Evolutionary conservation across 169 alveolate species (phyloP), one percentile per base, ranked within the genome.

Genomic region (Cryptosporidium viatorum): DNA sequence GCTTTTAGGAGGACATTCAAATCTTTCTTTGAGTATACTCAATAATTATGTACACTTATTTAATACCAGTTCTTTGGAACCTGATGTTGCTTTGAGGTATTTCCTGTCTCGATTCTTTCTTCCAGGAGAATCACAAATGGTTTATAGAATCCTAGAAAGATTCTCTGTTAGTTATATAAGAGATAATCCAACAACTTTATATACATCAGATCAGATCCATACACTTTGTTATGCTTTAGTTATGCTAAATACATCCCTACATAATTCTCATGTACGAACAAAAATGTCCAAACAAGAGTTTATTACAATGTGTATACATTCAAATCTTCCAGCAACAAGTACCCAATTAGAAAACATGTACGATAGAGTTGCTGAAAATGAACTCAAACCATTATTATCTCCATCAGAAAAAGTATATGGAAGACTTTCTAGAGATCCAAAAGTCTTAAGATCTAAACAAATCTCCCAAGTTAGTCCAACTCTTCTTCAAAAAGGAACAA

Each of bases 111-210:
- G 85, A 21, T 91, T 73, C 48, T 71, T 73, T 67, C 84, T 85
- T 45, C 93, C 93, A 2, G 92, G 92, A 1, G 93, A 91, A 23
- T 85, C 93, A 7, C 92, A 91, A 39, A 58, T 69, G 67, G 86
- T 91, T n/a, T 91, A 91, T 35, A 31, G 93, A 67, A 75, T 91
- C 6, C 41, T 91, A 14, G 80, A 73, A n/a, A 71, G 91, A 10
- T 91, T 91, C 58, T 74, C 92, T n/a, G 80, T 85, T 9, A 85
- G 86, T 50, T 91, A 91, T 41, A 39, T 73, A 18, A 18, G 73
- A 35, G 86, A 68, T 59, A 85, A 85, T 48, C 71, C 80, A n/a
- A 69, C 50, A 7, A 52, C 85, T 7, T 26, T 85, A 21, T 70
- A 33, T 48, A 80, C 89, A 6, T 80, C 89, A 0, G 89, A 80